Conservation (phyloP, 768 basidiomycete species). For the Russula brevipes region DNA sequence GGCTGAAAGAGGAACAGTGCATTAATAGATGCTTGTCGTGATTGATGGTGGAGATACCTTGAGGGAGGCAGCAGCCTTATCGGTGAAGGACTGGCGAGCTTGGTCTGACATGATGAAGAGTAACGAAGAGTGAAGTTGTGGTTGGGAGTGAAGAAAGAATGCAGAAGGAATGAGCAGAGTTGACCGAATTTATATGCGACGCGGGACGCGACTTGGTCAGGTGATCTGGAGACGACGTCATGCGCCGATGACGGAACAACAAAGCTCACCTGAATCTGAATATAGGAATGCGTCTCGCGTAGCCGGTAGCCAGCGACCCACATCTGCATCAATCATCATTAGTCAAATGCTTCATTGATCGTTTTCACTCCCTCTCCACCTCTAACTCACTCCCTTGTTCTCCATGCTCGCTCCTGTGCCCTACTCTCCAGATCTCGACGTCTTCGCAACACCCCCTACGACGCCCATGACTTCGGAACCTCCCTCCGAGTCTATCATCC, state of each 20-base stretch:
- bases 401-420: conserved; percentile 9
- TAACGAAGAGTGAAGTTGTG: not conserved
- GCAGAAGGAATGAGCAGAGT: not conserved
- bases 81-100: conserved; percentile 34
- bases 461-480: conserved; percentile 33
- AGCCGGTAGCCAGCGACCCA: too few species aligned
- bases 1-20: not conserved
- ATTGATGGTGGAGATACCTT: conserved; percentile 29
- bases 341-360: too few species aligned
- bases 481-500: conserved; percentile 27
- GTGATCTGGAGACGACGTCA: not conserved
- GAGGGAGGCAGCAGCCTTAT: conserved; percentile 33
- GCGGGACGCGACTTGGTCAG: conserved; percentile 1
- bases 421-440: conserved; percentile 34
- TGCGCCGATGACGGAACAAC: not conserved
- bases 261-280: too few species aligned
- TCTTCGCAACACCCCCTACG: conserved; percentile 42
- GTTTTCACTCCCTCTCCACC: not conserved
- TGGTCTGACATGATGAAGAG: conserved; percentile 33
- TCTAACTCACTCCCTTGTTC: not conserved
- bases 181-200: not conserved
- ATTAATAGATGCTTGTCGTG: not conserved
- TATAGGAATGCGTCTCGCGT: too few species aligned
- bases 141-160: not conserved
- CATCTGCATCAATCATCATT: too few species aligned